Percentiles rank a stretch among this genome's conserved stretches.
phyloP scores from a whole-genome alignment of 371 early-diverging fungal species.

The Saksenaea vasiformis region DNA sequence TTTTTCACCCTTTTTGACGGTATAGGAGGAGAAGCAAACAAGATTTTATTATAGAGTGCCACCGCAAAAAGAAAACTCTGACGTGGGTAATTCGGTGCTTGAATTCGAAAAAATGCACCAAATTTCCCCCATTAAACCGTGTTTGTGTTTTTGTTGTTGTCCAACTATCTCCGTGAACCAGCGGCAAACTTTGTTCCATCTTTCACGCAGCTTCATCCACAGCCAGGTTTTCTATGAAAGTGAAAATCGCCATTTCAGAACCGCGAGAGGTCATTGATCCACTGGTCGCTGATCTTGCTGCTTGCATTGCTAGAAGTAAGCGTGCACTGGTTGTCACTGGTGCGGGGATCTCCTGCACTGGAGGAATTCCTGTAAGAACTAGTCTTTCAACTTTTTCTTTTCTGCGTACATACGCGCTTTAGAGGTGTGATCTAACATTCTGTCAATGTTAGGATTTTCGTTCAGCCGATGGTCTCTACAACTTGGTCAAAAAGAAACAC shows the following conservation, averaged over 20 bases:
- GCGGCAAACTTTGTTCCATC: background rate
- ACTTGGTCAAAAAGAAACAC: constrained; percentile 79
- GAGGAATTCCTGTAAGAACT: constrained; percentile 83
- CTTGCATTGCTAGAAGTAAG: constrained; percentile 63
- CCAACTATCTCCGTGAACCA: constrained; percentile 3
- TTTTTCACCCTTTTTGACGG: too few species aligned
- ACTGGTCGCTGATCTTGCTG: constrained; percentile 47
- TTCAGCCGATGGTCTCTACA: constrained; percentile 77
- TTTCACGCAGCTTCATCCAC: background rate
- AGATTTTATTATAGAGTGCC: too few species aligned
- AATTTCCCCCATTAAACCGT: too few species aligned
- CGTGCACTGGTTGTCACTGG: constrained; percentile 86
- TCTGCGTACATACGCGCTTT: background rate
- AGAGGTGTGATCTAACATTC: background rate
- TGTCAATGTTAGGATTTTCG: constrained; percentile 76
- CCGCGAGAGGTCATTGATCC: constrained; percentile 44
- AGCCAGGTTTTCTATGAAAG: constrained; percentile 15
- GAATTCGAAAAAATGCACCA: too few species aligned
- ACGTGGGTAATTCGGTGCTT: too few species aligned
- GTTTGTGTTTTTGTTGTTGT: background rate
- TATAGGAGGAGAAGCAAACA: too few species aligned
- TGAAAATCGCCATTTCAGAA: constrained; percentile 40
- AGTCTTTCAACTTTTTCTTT: background rate
- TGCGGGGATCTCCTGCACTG: constrained; percentile 91
- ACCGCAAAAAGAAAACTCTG: too few species aligned